A percentile compares a stretch with the other conserved stretches of the same genome.
Evolutionary conservation across 805 yeast species (phyloP).

Genomic region (Schwanniomyces sp.): DNA sequence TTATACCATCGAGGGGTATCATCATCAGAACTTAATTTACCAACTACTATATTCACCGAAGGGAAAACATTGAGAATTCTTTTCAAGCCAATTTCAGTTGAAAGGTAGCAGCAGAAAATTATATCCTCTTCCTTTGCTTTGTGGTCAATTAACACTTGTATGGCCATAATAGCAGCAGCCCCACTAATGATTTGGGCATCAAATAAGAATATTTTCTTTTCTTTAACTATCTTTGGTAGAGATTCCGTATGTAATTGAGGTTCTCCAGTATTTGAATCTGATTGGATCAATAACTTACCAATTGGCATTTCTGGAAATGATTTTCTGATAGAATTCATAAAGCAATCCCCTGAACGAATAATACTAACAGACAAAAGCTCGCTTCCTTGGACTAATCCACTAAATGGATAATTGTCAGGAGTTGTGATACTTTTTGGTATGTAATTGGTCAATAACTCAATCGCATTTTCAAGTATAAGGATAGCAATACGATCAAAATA

Average conservation of each 20-base stretch:
- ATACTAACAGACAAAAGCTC: constrained; percentile 72
- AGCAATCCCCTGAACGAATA: constrained; percentile 91
- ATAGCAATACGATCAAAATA: constrained; percentile 82
- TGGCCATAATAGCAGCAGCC: constrained; percentile 93
- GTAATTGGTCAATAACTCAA: constrained; percentile 53
- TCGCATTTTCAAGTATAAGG: constrained; percentile 64
- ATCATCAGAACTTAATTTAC: constrained; percentile 52
- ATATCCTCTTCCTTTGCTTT: constrained; percentile 63
- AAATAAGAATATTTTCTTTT: constrained; percentile 59
- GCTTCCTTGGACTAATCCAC: constrained; percentile 47
- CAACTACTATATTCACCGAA: constrained; percentile 65
- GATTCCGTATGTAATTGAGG: constrained; percentile 86
- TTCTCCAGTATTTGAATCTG: constrained; percentile 88
- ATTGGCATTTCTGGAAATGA: constrained; percentile 75
- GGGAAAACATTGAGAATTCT: constrained; percentile 77
- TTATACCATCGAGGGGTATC: constrained; percentile 23
- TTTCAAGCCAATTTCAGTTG: constrained; percentile 76
- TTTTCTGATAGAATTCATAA: constrained; percentile 73
- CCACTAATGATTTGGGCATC: constrained; percentile 92
- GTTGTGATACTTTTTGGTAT: constrained; percentile 29
- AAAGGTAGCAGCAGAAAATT: constrained; percentile 65
- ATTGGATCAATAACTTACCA: constrained; percentile 85
- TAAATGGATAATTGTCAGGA: constrained; percentile 14
- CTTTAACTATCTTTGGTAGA: constrained; percentile 47
- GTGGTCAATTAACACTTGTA: constrained; percentile 83